A percentile compares a stretch with the other conserved stretches of the same genome.
phyloP scores from a whole-genome alignment of 2,329 filamentous ascomycete genomes.

The Trematosphaeria pertusa region DNA sequence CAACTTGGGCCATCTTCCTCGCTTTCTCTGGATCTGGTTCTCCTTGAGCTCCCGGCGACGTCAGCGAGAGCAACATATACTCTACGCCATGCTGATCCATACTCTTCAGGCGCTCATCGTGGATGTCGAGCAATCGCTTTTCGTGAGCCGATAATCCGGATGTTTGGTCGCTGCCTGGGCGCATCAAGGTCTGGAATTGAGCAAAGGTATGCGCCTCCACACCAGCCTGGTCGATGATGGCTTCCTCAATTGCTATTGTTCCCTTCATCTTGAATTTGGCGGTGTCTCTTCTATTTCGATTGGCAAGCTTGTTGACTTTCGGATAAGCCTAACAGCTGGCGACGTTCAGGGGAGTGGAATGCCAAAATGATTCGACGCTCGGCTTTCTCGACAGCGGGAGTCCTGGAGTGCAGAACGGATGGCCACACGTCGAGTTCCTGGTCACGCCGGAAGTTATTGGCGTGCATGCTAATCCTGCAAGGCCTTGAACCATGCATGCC shows the following conservation, averaged over 20 bases:
- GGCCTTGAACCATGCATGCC: not conserved
- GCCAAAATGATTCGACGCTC: too few relatives aligned
- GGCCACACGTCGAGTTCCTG: too few relatives aligned
- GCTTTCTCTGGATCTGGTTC: constrained; percentile 32
- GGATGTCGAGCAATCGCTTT: constrained; percentile 34
- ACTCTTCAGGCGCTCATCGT: constrained; percentile 30
- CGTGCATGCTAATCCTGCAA: not conserved
- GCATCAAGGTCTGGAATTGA: constrained; percentile 34
- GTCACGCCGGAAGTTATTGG: too few relatives aligned
- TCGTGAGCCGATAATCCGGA: constrained; percentile 33
- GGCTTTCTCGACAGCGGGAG: too few relatives aligned
- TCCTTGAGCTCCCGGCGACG: constrained; percentile 35
- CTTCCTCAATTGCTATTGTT: constrained; percentile 38
- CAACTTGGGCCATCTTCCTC: constrained; percentile 28
- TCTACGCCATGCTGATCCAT: constrained; percentile 41
- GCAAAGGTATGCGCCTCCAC: constrained; percentile 34
- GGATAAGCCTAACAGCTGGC: too few relatives aligned
- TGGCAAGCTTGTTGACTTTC: too few relatives aligned
- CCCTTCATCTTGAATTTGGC: constrained; percentile 34
- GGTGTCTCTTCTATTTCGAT: too few relatives aligned
- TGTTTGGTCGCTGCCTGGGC: constrained; percentile 26
- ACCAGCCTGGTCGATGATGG: constrained; percentile 36
- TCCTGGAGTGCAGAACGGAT: too few relatives aligned
- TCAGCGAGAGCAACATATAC: constrained; percentile 39
- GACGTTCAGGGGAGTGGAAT: too few relatives aligned